Evolutionary conservation across 116 monocot genomes (phyloP).

Genomic region (Phalaenopsis hybrid): DNA sequence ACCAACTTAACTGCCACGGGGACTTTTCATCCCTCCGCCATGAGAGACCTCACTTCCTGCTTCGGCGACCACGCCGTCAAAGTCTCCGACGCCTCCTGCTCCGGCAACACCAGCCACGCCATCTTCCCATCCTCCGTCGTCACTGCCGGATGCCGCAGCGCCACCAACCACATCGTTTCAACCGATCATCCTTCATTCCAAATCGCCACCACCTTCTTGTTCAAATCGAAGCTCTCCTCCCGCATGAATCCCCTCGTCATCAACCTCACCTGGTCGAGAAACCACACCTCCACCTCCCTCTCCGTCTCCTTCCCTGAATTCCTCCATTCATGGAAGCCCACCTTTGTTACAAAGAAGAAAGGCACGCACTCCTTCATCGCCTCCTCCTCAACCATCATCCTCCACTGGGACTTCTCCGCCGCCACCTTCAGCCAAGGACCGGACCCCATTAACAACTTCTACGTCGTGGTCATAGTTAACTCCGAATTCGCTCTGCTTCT

Average conservation of each 20-base stretch:
- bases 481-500: constrained; percentile 36
- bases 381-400: constrained; percentile 7
- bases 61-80: constrained; percentile 31
- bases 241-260: constrained; percentile 17
- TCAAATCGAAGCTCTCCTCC: constrained; percentile 19
- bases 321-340: constrained; percentile 5
- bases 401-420: constrained; percentile 67
- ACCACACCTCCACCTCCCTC: constrained; percentile 25
- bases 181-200: constrained; percentile 17
- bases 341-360: constrained; percentile 27
- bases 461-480: constrained; percentile 33
- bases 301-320: constrained; percentile 19
- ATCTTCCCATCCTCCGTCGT: neutral
- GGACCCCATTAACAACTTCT: constrained; percentile 62
- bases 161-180: neutral
- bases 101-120: constrained; percentile 21
- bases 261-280: constrained; percentile 38
- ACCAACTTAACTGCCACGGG: no score
- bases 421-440: constrained; percentile 43
- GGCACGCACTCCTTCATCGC: constrained; percentile 28
- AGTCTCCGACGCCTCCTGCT: constrained; percentile 35
- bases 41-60: constrained; percentile 32
- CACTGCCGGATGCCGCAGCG: neutral
- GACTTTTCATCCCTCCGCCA: neutral
- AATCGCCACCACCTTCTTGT: constrained; percentile 22